These are phyloP conservation scores for Coemansia sp. DNA, from an alignment of 192 early-diverging fungal species.

Conservation along the genomic window DNA sequence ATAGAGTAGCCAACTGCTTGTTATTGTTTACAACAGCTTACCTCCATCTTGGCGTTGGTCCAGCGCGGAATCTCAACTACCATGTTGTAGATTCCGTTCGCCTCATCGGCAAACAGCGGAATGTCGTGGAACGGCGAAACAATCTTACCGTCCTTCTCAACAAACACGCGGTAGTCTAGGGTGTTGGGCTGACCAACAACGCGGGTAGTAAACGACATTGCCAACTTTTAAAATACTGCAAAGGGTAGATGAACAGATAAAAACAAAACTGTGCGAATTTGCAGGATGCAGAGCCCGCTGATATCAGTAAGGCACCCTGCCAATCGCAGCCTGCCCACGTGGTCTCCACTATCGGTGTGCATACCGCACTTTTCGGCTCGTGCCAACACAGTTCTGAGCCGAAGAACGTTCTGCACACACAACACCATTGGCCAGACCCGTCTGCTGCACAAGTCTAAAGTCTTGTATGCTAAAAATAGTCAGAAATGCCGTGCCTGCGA, in stretches of 20 bases:
- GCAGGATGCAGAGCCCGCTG: background rate
- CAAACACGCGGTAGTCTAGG: conserved; percentile 87
- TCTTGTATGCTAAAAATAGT: background rate
- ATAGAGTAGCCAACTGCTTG: background rate
- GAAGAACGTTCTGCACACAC: background rate
- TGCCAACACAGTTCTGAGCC: background rate
- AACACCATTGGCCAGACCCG: too few relatives aligned
- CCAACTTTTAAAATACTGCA: background rate
- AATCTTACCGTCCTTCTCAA: conserved; percentile 79
- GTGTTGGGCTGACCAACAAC: conserved; percentile 79
- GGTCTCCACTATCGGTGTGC: background rate
- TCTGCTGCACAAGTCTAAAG: background rate
- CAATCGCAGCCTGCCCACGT: background rate
- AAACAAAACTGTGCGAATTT: background rate
- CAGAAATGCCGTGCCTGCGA: background rate
- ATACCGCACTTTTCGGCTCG: background rate
- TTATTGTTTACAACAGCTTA: conserved; percentile 22
- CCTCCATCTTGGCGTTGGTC: conserved; percentile 98
- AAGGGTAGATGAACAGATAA: background rate
- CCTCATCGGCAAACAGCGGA: conserved; percentile 88
- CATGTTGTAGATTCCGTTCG: conserved; percentile 95
- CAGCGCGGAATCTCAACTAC: conserved; percentile 98
- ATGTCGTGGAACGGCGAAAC: conserved; percentile 98
- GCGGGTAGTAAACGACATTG: conserved; percentile 67
- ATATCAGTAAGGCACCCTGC: background rate